phyloP scores from a whole-genome alignment of 257 asterid genomes.

The Gardenia jasminoides region DNA sequence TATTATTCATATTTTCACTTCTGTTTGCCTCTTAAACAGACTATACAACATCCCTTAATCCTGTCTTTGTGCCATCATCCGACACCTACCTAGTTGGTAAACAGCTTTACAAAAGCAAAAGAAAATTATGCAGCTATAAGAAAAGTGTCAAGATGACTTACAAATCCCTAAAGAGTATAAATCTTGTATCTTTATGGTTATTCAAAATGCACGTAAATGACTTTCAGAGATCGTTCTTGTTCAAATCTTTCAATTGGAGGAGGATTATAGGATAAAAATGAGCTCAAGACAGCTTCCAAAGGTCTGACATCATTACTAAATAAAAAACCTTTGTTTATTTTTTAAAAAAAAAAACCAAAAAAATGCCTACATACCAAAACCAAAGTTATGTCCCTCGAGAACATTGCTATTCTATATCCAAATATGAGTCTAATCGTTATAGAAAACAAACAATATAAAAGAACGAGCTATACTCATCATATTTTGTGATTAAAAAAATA shows the following conservation, averaged over 20 bases:
- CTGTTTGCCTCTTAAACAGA: constrained; percentile 22
- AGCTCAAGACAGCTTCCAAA: background rate
- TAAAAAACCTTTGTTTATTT: background rate
- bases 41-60: constrained; percentile 18
- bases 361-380: too few relatives aligned
- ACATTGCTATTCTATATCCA: background rate
- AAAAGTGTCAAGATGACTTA: constrained; percentile 2
- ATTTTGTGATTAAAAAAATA: constrained; percentile 8
- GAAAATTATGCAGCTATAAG: constrained; percentile 12
- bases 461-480: background rate
- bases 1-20: constrained; percentile 22
- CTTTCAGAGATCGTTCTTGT: background rate
- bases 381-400: background rate
- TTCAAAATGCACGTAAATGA: background rate
- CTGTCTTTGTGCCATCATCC: constrained; percentile 19
- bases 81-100: constrained; percentile 17
- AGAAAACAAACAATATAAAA: background rate
- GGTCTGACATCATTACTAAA: background rate
- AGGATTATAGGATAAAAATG: background rate
- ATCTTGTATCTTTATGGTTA: constrained; percentile 4
- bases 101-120: constrained; percentile 1
- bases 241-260: background rate
- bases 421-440: background rate
- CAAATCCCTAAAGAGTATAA: background rate
- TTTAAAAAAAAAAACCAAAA: too few relatives aligned